These are phyloP conservation scores for Colletotrichum musae DNA, from an alignment of 2,329 filamentous ascomycete species.

Conservation along the genomic window DNA sequence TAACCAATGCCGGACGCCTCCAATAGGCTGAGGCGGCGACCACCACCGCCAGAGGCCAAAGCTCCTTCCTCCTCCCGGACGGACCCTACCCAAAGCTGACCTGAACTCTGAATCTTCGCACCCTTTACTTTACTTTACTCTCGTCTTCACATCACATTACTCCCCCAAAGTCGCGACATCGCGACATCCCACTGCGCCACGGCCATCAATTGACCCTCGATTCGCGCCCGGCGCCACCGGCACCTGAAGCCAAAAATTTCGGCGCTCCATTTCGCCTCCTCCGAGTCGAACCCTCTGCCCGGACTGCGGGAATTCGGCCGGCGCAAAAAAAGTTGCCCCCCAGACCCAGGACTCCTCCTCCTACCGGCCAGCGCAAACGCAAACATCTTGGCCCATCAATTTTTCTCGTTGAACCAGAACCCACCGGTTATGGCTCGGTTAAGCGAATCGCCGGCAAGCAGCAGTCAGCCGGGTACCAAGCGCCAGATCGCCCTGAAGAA, in stretches of 20 bases:
- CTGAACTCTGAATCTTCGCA: neutral
- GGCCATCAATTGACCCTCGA: neutral
- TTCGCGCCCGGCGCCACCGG: neutral
- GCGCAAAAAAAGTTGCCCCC: constrained; percentile 17
- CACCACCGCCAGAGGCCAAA: neutral
- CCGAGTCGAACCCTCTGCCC: neutral
- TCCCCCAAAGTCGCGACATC: constrained; percentile 7
- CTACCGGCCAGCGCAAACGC: constrained; percentile 16
- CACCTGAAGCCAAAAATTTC: too few relatives aligned
- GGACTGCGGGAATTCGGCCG: neutral
- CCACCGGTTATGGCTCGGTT: constrained; percentile 20
- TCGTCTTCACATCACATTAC: constrained; percentile 1
- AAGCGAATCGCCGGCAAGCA: constrained; percentile 19
- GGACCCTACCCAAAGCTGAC: neutral
- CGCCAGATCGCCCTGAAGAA: constrained; percentile 26
- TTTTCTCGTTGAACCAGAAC: neutral
- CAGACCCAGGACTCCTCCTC: constrained; percentile 7
- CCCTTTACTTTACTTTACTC: neutral
- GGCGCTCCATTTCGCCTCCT: neutral
- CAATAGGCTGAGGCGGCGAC: neutral
- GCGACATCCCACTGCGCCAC: neutral
- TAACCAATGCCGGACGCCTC: neutral
- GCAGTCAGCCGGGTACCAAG: constrained; percentile 21
- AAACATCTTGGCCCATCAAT: neutral
- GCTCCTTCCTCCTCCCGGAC: neutral